Base-by-base conservation (phyloP, 192 early-diverging fungal species). In the Coemansia furcata region DNA sequence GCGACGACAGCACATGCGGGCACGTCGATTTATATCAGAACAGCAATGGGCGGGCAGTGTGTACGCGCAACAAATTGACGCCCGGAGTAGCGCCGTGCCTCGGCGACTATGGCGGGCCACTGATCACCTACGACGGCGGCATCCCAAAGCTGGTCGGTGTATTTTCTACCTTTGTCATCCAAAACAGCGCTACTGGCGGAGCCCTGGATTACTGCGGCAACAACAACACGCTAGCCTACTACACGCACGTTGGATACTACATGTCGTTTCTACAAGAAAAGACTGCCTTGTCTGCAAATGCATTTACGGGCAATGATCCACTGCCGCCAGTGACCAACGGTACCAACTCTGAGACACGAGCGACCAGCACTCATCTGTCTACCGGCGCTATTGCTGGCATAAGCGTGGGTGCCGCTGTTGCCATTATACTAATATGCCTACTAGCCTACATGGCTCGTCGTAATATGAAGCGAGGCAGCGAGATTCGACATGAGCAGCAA, bases 371-470 rank as follows among this genome's bases (percentile, higher is more conserved):
- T 11, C 23, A 33, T 1, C 55, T 79, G 19, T 74, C 77, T 26
- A 74, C 62, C 7, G 77, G 77, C 17, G 72, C 72, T 37, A 79
- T 79, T 46, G 77, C 72, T 3, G 77, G 72, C 14, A 74, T 79
- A 15, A 49, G 47, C 23, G 69, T 79, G 30, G 77, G 47, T 12
- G 77, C 65, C 7, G 68, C 52, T 10, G 68, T 65, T 7, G 52
- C 66, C 57, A 57, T 71, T 60, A 64, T 74, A 17, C 68, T 79
- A 8, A 15, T 79, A 9, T 62, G 58, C 52, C 19, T 70, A 12
- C 72, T 79, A 1, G 72, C 29, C 6, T 66, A 71, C 39, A 52
- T 73, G 23, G n/a, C 74, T 2, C 54, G 60, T 12, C 43, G 54
- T 32, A 68, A 59, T 35, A 38, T 50, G 30, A 73, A 70, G 55